Evolutionary conservation across 169 alveolate species (phyloP), one percentile per base, ranked within the genome.

Genomic region (Cryptosporidium baileyi): DNA sequence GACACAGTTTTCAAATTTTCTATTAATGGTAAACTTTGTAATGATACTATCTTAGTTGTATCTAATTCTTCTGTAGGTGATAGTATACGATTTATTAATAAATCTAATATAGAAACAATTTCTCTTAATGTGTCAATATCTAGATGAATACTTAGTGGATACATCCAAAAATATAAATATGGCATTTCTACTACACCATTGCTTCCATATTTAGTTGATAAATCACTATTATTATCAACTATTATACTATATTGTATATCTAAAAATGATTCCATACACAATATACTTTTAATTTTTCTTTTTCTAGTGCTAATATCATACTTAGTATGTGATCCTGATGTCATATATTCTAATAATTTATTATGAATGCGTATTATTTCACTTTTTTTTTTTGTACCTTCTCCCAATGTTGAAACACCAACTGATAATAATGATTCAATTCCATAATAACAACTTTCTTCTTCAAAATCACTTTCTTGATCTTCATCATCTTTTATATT

Each of bases 161-260:
- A 65, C 11, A 65, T 65, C 81, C 81, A 65, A 65, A 65, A 45
- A 49, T 65, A 65, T 26, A 65, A 57, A 17, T 65, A 65, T 1
- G 81, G 81, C 36, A 65, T 65, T 38, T 65, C 81, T 15, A 65
- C 30, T 17, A 65, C 81, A n/a, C 81, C 81, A 49, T 65, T 65
- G 19, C 63, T 47, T 26, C 81, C 81, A n/a, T 65, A 65, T 9
- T 62, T 62, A 19, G 36, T 43, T 19, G 80, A 62, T 26, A 62
- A 40, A 43, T 44, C 60, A 43, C 41, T 62, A 17, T 13, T 62
- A 32, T 62, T 62, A 7, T 62, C 80, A 22, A 62, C 13, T 17
- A 62, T 26, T 9, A 62, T 38, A 15, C 80, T 62, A 15, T 38
- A 62, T 9, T 62, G 80, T 13, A 62, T 9, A 24, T 62, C 80